phyloP scores from a whole-genome alignment of 2,329 filamentous ascomycete species.

The Chaetomiaceae sp. region DNA sequence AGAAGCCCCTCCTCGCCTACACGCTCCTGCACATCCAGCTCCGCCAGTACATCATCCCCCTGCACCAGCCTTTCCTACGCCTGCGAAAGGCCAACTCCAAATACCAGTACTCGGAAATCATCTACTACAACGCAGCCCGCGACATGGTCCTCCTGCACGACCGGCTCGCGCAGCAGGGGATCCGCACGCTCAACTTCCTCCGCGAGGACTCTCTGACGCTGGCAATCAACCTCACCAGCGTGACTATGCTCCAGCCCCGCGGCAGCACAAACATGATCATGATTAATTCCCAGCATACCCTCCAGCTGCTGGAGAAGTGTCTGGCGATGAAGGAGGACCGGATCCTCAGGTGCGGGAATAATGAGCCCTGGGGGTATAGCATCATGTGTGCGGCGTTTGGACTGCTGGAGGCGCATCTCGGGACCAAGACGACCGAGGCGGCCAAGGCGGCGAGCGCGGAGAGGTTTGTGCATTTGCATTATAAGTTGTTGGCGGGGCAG shows the following conservation, averaged over 20 bases:
- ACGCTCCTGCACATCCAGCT: constrained; percentile 58
- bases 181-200: constrained; percentile 56
- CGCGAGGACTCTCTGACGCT: constrained; percentile 57
- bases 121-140: constrained; percentile 59
- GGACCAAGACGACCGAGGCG: constrained; percentile 51
- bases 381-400: constrained; percentile 59
- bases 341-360: constrained; percentile 57
- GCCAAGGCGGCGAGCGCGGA: constrained; percentile 58
- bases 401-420: constrained; percentile 55
- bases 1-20: constrained; percentile 55
- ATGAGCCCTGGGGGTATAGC: constrained; percentile 60
- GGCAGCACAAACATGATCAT: constrained; percentile 58
- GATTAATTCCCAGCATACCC: constrained; percentile 56
- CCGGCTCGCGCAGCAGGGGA: constrained; percentile 54
- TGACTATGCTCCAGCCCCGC: constrained; percentile 56
- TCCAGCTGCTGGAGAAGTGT: constrained; percentile 58
- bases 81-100: constrained; percentile 56
- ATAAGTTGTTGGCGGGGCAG: constrained; percentile 48
- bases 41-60: constrained; percentile 57
- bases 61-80: constrained; percentile 58
- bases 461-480: constrained; percentile 55
- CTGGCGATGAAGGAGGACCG: constrained; percentile 58
- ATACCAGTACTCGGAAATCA: constrained; percentile 59
- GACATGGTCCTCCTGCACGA: constrained; percentile 60
- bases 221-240: constrained; percentile 57